A percentile compares a stretch with the other conserved stretches of the same genome.
phyloP scores from a whole-genome alignment of 768 basidiomycete genomes.

The Termitomyces sp. region DNA sequence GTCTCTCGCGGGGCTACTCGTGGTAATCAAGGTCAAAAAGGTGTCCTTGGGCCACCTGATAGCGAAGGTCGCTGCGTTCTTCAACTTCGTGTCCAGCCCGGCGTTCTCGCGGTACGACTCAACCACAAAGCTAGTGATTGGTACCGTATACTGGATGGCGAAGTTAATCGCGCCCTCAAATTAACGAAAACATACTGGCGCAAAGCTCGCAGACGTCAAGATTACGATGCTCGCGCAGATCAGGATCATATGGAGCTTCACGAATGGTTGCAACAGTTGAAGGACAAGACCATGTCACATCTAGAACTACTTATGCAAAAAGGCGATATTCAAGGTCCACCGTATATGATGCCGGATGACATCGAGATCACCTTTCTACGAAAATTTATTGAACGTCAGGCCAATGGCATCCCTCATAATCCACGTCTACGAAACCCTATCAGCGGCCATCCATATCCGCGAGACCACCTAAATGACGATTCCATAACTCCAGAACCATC shows the following conservation, averaged over 20 bases:
- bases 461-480: constrained; percentile 40
- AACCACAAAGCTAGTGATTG: constrained; percentile 79
- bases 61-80: constrained; percentile 71
- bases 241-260: constrained; percentile 89
- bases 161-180: constrained; percentile 79
- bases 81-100: constrained; percentile 82
- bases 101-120: constrained; percentile 71
- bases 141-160: constrained; percentile 75
- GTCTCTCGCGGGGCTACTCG: constrained; percentile 81
- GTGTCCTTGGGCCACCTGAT: constrained; percentile 69
- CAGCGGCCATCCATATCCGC: constrained; percentile 32
- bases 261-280: constrained; percentile 84
- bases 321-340: constrained; percentile 81
- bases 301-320: constrained; percentile 86
- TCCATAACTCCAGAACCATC: constrained; percentile 49
- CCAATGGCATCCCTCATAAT: constrained; percentile 73
- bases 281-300: constrained; percentile 88
- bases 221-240: constrained; percentile 81
- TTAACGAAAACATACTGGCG: constrained; percentile 86
- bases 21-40: constrained; percentile 86
- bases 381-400: constrained; percentile 80
- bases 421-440: constrained; percentile 67
- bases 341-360: constrained; percentile 78
- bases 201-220: constrained; percentile 77
- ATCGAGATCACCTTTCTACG: constrained; percentile 75